These are phyloP conservation scores for Elsinoe arachidis DNA, from an alignment of 2,329 filamentous ascomycete genomes.

Conservation along the genomic window DNA sequence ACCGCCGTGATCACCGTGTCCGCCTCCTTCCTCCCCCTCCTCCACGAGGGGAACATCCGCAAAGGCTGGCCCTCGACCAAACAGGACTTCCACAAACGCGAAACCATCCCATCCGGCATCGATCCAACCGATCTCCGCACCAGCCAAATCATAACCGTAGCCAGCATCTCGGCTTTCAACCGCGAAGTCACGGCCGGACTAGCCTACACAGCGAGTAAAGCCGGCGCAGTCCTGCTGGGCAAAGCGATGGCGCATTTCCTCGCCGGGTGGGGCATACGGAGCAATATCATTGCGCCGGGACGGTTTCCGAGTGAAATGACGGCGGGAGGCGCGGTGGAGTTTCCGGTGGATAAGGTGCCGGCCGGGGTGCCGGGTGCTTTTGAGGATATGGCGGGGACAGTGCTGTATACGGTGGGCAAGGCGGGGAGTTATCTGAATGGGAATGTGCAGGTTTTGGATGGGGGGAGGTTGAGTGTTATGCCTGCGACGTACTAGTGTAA, in stretches of 20 bases:
- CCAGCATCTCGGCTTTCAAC: slow-evolving; percentile 34
- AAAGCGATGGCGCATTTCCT: slow-evolving; percentile 37
- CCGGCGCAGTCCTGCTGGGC: slow-evolving; percentile 36
- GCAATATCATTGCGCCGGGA: slow-evolving; percentile 40
- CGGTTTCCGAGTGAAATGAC: slow-evolving; percentile 40
- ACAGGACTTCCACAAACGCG: slow-evolving; percentile 21
- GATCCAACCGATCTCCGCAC: slow-evolving; percentile 31
- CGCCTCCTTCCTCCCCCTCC: slow-evolving; percentile 38
- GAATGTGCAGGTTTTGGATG: slow-evolving; percentile 40
- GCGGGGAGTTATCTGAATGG: slow-evolving; percentile 49
- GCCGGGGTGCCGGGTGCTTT: slow-evolving; percentile 28
- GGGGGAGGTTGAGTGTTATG: slow-evolving; percentile 26
- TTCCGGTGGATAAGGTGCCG: slow-evolving; percentile 29
- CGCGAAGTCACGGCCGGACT: slow-evolving; percentile 29
- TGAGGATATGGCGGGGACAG: slow-evolving; percentile 42
- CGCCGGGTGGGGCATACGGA: slow-evolving; percentile 37
- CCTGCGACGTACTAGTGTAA: slow-evolving; percentile 17
- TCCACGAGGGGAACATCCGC: slow-evolving; percentile 37
- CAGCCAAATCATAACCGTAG: slow-evolving; percentile 40
- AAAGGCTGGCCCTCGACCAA: slow-evolving; percentile 31
- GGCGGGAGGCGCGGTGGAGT: slow-evolving; percentile 25
- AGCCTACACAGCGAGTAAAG: slow-evolving; percentile 38
- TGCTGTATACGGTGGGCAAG: slow-evolving; percentile 44
- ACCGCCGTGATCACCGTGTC: slow-evolving; percentile 36
- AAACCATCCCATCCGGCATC: slow-evolving; percentile 16